Evolutionary conservation across 768 basidiomycete genomes (phyloP), one percentile per base, ranked within the genome.

Genomic region (Symmetrospora coprosmae): DNA sequence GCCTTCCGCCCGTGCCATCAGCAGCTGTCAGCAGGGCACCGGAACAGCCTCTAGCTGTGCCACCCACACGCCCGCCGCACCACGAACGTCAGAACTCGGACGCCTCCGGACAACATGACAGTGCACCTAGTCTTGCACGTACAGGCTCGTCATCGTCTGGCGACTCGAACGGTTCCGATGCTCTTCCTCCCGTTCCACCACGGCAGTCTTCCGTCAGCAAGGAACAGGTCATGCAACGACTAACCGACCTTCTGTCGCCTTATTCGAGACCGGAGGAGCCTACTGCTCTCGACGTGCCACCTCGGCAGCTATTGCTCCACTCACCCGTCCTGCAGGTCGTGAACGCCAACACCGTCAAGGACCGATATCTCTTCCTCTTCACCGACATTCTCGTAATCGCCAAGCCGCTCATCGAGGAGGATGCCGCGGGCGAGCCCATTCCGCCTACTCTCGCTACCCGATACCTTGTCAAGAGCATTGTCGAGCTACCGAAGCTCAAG

Each of bases 291-390:
- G 88, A 92, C 65, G 82, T 86, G 64, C 86, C 89, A 16, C 87
- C 88, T 6, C 81, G 94, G 40, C 88, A 84, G 71, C 74, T 96
- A 38, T 74, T 94, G 16, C 75, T 91, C 39, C 84, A 85, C 1
- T 84, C 85, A 2, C 84, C 89, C 1, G 86, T 92, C 6, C 76
- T 92, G 4, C 94, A 99, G 73, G 88, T 97, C 14, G 88, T 88
- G 66, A 89, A 94, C 73, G 78, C 82, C 39, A 85, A 92, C 72
- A 90, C 86, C 0, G 85, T 90, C 72, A 96, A 97, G 72, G 90
- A 96, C 69, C 83, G 94, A 11, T 87, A 88, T 75, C 79, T 97
- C 9, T 91, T 97, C 76, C 79, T 97, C n/a, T 99, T 99, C 79
- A 88, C 77, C 72, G 94, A 99, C 71, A 80, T 97, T 52, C 80